Percentiles rank a stretch among this genome's conserved stretches.
These are phyloP conservation scores for Lentinula detonsa DNA, from an alignment of 768 basidiomycete species.

Conservation along the genomic window DNA sequence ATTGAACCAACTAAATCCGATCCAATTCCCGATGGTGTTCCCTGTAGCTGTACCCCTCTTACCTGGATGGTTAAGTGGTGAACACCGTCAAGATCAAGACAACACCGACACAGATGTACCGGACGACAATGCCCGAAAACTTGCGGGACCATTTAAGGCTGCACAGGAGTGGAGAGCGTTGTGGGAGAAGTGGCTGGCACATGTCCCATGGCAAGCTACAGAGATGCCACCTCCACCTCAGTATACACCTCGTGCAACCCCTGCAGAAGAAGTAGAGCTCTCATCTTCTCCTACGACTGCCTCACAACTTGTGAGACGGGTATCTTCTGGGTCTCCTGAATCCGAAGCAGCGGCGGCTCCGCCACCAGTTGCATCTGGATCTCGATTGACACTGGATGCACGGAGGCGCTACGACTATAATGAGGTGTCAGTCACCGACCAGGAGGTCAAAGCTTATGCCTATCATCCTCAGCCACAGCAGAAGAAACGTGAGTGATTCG, in stretches of 20 bases:
- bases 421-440: conserved; percentile 45
- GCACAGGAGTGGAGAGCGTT: conserved; percentile 61
- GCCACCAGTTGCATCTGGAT: conserved; percentile 15
- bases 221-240: conserved; percentile 63
- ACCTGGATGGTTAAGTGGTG: conserved; percentile 45
- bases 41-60: conserved; percentile 67
- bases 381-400: conserved; percentile 24
- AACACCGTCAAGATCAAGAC: conserved; percentile 15
- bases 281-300: background rate
- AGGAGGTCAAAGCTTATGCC: conserved; percentile 63
- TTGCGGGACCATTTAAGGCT: conserved; percentile 37
- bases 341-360: conserved; percentile 13
- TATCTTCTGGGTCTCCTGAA: conserved; percentile 7
- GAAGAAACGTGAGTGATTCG: conserved; percentile 59
- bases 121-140: conserved; percentile 25
- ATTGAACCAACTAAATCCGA: conserved; percentile 37
- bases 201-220: conserved; percentile 39
- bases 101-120: conserved; percentile 25
- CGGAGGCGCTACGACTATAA: conserved; percentile 39
- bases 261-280: conserved; percentile 4
- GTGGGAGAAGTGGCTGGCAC: conserved; percentile 73
- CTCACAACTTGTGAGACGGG: background rate
- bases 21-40: conserved; percentile 62
- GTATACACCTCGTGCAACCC: conserved; percentile 59
- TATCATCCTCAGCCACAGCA: conserved; percentile 55